Evolutionary conservation across 2,329 filamentous ascomycete genomes (phyloP), one percentile per base, ranked within the genome.

Genomic region (Colletotrichum sp.): DNA sequence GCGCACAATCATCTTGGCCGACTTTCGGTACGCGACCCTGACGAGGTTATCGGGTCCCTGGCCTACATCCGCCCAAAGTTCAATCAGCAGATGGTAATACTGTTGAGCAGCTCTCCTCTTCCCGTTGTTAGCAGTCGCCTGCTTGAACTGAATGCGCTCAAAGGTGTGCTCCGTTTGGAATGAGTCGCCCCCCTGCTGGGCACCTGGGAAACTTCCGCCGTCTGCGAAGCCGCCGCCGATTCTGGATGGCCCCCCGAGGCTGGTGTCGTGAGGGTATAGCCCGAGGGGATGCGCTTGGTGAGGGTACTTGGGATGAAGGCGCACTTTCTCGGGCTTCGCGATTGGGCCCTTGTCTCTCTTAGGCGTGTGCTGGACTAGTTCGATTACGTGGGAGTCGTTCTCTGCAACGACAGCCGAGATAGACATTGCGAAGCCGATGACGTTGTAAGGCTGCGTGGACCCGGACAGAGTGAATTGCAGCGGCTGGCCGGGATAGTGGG

Each of bases 111-210:
- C 96, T 72, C 96, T 90, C 79, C 96, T 90, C 84, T 98, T 98
- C 63, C 96, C 96, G 79, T 98, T 98, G 86, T 98, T 98, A 28
- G 95, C 95, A 0, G 96, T 98, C 2, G 96, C 96, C 78, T 95
- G 95, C 84, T 98, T 98, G 90, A 98, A 98, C 80, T 98, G 96
- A 68, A 98, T 97, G 13, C 96, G 93, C 82, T 98, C 96, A 82
- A 98, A 98, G 0, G 89, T 92, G 78, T 92, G 89, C 79, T 92
- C 90, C 8, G 86, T 89, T 7, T 89, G 87, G 18, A 86, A 85
- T 0, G 85, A 82, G 64, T 87, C 84, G 39, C 83, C 80, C 28
- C 79, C 77, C 3, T 79, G 72, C 34, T 82, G 81, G 32, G 78
- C 69, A 30, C 76, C 78, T 75, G 76, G 81, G 80, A 88, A 86